phyloP scores from a whole-genome alignment of 2,329 filamentous ascomycete genomes.

The Pestalotiopsis sp. region DNA sequence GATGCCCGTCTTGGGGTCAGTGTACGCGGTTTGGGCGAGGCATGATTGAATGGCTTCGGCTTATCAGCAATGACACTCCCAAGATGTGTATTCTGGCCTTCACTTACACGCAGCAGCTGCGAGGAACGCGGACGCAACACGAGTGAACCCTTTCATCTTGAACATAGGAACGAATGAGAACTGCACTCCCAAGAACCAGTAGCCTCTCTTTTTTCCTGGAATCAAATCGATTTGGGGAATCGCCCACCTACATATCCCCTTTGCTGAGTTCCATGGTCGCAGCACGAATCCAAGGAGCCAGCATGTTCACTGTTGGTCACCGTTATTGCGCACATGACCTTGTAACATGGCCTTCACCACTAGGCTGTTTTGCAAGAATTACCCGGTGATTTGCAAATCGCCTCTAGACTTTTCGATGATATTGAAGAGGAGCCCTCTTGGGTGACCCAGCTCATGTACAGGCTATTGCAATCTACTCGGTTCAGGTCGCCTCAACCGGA shows the following conservation, averaged over 20 bases:
- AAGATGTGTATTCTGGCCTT: background rate
- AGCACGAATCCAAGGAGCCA: background rate
- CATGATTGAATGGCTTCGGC: slow-evolving; percentile 27
- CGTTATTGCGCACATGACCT: background rate
- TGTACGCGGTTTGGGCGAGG: slow-evolving; percentile 32
- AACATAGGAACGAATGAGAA: slow-evolving; percentile 22
- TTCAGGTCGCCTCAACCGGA: slow-evolving; percentile 1
- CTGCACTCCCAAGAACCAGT: slow-evolving; percentile 1
- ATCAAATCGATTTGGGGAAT: background rate
- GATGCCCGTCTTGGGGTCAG: slow-evolving; percentile 31
- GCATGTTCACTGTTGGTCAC: background rate
- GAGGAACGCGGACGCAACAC: slow-evolving; percentile 30
- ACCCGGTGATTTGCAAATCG: slow-evolving; percentile 6
- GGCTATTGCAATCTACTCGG: slow-evolving; percentile 3
- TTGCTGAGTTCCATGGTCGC: background rate
- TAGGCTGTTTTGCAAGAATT: slow-evolving; percentile 7
- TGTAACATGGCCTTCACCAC: background rate
- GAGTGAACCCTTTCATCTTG: slow-evolving; percentile 32
- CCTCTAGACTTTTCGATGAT: background rate
- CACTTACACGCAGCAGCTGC: slow-evolving; percentile 32
- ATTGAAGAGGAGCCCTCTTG: background rate
- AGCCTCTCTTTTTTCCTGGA: background rate
- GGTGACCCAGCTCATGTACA: background rate
- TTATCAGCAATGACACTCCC: slow-evolving; percentile 19
- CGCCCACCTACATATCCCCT: background rate